Evolutionary conservation across 371 early-diverging fungal genomes (phyloP).

Genomic region (Syncephalastrum monosporum): DNA sequence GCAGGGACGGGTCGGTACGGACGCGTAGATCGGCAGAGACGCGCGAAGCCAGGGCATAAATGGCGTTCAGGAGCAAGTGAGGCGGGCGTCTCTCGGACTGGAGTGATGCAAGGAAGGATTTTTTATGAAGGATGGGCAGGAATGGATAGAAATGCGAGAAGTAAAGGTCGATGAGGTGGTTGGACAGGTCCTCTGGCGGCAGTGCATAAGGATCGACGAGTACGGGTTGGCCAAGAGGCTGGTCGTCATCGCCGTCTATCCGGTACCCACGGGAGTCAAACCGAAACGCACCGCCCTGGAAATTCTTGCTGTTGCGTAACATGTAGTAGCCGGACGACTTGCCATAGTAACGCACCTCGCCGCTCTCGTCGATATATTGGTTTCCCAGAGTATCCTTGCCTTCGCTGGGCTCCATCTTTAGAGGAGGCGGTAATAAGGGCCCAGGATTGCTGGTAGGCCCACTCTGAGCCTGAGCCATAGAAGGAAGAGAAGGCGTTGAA

Average conservation of each 20-base stretch:
- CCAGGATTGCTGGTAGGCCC: too few relatives aligned
- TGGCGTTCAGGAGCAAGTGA: slow-evolving; percentile 54
- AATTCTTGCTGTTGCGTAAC: slow-evolving; percentile 36
- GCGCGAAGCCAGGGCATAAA: slow-evolving; percentile 47
- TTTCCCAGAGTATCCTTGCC: slow-evolving; percentile 22
- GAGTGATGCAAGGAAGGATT: slow-evolving; percentile 55
- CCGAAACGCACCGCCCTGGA: slow-evolving; percentile 33
- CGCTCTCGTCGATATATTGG: slow-evolving; percentile 43
- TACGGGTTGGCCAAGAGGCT: neutral
- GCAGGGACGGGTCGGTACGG: slow-evolving; percentile 26
- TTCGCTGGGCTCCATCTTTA: slow-evolving; percentile 2
- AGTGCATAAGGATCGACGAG: slow-evolving; percentile 38
- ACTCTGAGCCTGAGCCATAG: too few relatives aligned
- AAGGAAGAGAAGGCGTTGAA: slow-evolving; percentile 2
- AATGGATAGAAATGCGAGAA: slow-evolving; percentile 67
- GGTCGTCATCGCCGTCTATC: slow-evolving; percentile 4
- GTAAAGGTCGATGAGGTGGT: slow-evolving; percentile 66
- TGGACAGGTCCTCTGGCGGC: slow-evolving; percentile 62
- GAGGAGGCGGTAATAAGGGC: too few relatives aligned
- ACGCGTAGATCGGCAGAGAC: slow-evolving; percentile 42
- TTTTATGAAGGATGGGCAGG: slow-evolving; percentile 67
- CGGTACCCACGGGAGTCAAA: slow-evolving; percentile 28
- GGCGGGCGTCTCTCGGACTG: slow-evolving; percentile 15
- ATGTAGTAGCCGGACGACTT: slow-evolving; percentile 51
- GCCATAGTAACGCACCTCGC: slow-evolving; percentile 48